Evolutionary conservation across 1,284 basidiomycete genomes (phyloP).

Genomic region (Pseudozyma flocculosa): DNA sequence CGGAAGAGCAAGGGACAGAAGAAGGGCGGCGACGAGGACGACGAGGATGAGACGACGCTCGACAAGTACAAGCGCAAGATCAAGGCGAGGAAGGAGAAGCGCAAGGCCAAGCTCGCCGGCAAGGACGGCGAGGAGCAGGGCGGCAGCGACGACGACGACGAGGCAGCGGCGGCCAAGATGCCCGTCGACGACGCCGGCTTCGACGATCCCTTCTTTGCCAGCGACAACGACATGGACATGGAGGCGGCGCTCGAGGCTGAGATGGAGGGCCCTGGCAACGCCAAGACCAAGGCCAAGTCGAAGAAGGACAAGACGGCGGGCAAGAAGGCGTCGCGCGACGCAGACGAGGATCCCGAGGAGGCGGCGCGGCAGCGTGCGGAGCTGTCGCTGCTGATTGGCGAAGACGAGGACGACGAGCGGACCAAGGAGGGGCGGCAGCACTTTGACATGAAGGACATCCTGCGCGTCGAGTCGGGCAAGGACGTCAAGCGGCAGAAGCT

Average conservation of each 20-base stretch:
- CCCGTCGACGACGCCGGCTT: conserved; percentile 21
- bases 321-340: conserved; percentile 5
- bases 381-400: conserved; percentile 31
- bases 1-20: conserved; percentile 25
- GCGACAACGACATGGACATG: conserved; percentile 46
- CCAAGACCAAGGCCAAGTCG: conserved; percentile 11
- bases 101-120: conserved; percentile 16
- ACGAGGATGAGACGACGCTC: conserved; percentile 52
- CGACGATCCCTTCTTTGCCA: conserved; percentile 66
- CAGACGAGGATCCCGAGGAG: conserved; percentile 21
- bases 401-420: conserved; percentile 37
- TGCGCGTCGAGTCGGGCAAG: conserved; percentile 75
- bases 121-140: conserved; percentile 3
- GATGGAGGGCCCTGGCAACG: conserved; percentile 57
- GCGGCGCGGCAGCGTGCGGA: conserved; percentile 16
- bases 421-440: conserved; percentile 62
- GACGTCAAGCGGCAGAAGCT: conserved; percentile 54
- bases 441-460: conserved; percentile 86
- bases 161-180: conserved; percentile 3
- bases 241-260: conserved; percentile 58
- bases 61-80: conserved; percentile 57
- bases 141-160: conserved; percentile 7
- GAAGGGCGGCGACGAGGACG: conserved; percentile 4
- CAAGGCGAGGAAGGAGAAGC: conserved; percentile 52
- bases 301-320: conserved; percentile 12